Evolutionary conservation across 192 early-diverging fungal genomes (phyloP), one percentile per base, ranked within the genome.

Genomic region (Polychytrium aggregatum): DNA sequence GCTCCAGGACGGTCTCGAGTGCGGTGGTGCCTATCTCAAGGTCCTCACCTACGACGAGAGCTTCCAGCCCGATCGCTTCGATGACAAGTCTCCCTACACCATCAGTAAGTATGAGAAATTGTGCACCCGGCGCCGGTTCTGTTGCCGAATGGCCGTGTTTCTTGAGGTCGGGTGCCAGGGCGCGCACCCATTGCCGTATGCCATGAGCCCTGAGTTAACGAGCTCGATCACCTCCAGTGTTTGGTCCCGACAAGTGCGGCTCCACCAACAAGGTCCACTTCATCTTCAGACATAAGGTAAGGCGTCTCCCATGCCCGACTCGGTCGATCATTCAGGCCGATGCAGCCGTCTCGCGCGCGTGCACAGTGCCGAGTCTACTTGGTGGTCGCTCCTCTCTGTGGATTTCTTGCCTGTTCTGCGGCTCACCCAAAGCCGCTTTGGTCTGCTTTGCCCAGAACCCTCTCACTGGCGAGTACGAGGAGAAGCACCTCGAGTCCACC

Each of bases 231-330:
- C n/a, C 14, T 26, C 42, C 79, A 68, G 87, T 94, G 90, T 94
- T 94, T 67, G 91, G 91, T 30, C 95, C 95, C 30, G 95, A 98
- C 65, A 84, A 87, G 48, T 98, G 95, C 68, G 95, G 91, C 33
- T 49, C 74, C 38, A 84, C 81, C 63, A 87, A 84, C 72, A 92
- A 90, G 52, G 77, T 94, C 24, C 91, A 94, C 65, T 82, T 94
- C 39, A 94, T 94, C 58, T 88, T 87, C 77, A 73, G 86, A 22
- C 89, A 94, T 76, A 76, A 80, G 56, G 56, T 57, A 25, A 36
- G 37, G 10, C 26, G 22, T 10, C 26, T 4, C 21, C 41, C 21
- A 13, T 42, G n/a, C n/a, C n/a, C n/a, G n/a, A n/a, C n/a, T n/a
- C n/a, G 7, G 22, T 33, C 14, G 50, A 27, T 36, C 26, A 50